These are phyloP conservation scores for Entomortierella beljakovae DNA, from an alignment of 192 early-diverging fungal genomes.

Conservation along the genomic window DNA sequence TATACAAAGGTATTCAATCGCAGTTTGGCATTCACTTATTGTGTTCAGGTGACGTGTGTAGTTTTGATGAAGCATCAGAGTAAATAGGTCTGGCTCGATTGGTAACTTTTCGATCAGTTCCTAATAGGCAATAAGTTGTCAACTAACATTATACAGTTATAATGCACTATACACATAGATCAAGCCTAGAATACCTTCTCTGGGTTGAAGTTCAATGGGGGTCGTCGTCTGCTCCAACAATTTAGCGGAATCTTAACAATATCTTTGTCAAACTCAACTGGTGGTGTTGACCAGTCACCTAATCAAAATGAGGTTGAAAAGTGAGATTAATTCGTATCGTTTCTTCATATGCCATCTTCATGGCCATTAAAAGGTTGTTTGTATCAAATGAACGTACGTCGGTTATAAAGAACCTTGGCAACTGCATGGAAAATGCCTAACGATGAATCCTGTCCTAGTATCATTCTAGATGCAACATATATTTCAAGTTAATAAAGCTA, in stretches of 20 bases:
- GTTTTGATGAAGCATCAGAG: slow-evolving; percentile 71
- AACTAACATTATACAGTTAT: neutral
- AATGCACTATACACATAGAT: neutral
- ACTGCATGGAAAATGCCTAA: slow-evolving; percentile 72
- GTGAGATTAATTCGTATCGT: neutral
- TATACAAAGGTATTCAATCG: slow-evolving; percentile 62
- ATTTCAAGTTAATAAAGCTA: neutral
- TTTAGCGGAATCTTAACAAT: slow-evolving; percentile 28
- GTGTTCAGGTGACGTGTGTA: slow-evolving; percentile 58
- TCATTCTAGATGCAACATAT: slow-evolving; percentile 2
- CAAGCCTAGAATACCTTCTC: slow-evolving; percentile 23
- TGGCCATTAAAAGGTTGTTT: too few species aligned
- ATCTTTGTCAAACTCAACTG: slow-evolving; percentile 21
- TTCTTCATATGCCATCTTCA: neutral
- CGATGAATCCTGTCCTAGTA: slow-evolving; percentile 43
- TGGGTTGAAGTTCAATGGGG: slow-evolving; percentile 29
- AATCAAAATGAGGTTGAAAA: neutral
- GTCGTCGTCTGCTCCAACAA: slow-evolving; percentile 19
- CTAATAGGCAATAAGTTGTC: neutral
- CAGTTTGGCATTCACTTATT: slow-evolving; percentile 60
- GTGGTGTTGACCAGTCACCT: slow-evolving; percentile 24
- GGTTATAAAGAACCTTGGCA: slow-evolving; percentile 71
- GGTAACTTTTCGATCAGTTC: slow-evolving; percentile 62
- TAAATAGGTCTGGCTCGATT: slow-evolving; percentile 63
- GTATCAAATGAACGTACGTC: slow-evolving; percentile 46